A percentile compares a stretch with the other conserved stretches of the same genome.
Evolutionary conservation across 225 moss, liverwort and hornwort species (phyloP).

Genomic region (Physcomitrium patens): DNA sequence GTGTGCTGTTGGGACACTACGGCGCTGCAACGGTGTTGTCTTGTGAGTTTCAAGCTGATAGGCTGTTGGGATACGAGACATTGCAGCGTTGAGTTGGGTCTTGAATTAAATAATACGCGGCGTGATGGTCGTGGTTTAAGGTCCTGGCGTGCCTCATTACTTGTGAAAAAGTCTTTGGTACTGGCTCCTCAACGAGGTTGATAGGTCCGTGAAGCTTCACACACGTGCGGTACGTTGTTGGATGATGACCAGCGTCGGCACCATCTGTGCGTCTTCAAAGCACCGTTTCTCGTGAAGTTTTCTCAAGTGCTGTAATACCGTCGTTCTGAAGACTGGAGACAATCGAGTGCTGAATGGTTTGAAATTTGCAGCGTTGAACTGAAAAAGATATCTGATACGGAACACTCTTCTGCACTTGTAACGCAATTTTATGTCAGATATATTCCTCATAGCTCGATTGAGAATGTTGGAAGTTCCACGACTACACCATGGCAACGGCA

Average conservation of each 20-base stretch:
- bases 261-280: constrained; percentile 45
- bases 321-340: constrained; percentile 33
- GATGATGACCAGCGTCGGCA: constrained; percentile 59
- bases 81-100: constrained; percentile 15
- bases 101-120: constrained; percentile 20
- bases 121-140: constrained; percentile 28
- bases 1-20: constrained; percentile 7
- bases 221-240: constrained; percentile 51
- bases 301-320: constrained; percentile 29
- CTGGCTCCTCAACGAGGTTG: constrained; percentile 40
- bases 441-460: not conserved
- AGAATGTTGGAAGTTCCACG: constrained; percentile 22
- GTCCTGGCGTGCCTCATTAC: constrained; percentile 23
- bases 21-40: not conserved
- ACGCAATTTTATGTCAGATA: constrained; percentile 17
- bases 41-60: constrained; percentile 30
- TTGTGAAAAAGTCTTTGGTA: constrained; percentile 37
- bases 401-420: constrained; percentile 26
- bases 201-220: constrained; percentile 31
- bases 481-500: constrained; percentile 11
- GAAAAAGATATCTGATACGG: constrained; percentile 33
- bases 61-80: constrained; percentile 33
- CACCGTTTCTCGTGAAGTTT: constrained; percentile 38
- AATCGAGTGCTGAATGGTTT: constrained; percentile 34
- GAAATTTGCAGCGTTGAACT: constrained; percentile 34